Evolutionary conservation across 106 monocot genomes (phyloP).

Genomic region (Acorus gramineus): DNA sequence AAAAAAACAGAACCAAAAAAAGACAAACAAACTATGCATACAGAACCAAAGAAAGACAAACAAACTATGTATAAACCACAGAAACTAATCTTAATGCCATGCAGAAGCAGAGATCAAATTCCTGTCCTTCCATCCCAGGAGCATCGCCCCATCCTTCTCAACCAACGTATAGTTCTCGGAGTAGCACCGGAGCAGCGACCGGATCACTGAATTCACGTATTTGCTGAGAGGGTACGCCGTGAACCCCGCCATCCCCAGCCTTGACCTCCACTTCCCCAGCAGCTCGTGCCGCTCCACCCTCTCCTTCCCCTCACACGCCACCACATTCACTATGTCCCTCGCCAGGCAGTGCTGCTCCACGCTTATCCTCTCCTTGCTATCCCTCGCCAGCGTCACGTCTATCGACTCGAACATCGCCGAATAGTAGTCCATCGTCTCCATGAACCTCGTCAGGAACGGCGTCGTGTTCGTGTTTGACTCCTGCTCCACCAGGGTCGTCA

Average conservation of each 20-base stretch:
- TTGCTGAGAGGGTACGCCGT: constrained; percentile 63
- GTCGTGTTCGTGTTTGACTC: constrained; percentile 88
- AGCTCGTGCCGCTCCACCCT: constrained; percentile 87
- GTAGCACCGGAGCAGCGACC: constrained; percentile 44
- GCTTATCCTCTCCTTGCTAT: constrained; percentile 53
- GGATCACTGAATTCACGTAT: constrained; percentile 82
- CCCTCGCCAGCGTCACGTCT: constrained; percentile 50
- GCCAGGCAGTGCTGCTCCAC: constrained; percentile 95
- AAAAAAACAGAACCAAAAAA: no score
- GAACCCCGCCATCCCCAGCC: constrained; percentile 87
- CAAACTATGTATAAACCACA: no score
- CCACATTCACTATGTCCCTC: constrained; percentile 83
- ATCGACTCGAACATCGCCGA: constrained; percentile 82
- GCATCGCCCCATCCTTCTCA: constrained; percentile 78
- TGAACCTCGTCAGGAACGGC: constrained; percentile 65
- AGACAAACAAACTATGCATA: no score
- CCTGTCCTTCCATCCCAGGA: constrained; percentile 86
- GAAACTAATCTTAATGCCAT: constrained; percentile 42
- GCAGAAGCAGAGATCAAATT: constrained; percentile 91
- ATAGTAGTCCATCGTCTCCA: constrained; percentile 80
- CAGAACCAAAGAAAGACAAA: no score
- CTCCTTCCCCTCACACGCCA: constrained; percentile 86
- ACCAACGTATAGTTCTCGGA: constrained; percentile 65
- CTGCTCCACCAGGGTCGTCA: constrained; percentile 81
- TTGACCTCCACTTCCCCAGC: constrained; percentile 80